These are phyloP conservation scores for Spergularia bocconei DNA, from an alignment of 148 eudicot genomes.

Conservation along the genomic window DNA sequence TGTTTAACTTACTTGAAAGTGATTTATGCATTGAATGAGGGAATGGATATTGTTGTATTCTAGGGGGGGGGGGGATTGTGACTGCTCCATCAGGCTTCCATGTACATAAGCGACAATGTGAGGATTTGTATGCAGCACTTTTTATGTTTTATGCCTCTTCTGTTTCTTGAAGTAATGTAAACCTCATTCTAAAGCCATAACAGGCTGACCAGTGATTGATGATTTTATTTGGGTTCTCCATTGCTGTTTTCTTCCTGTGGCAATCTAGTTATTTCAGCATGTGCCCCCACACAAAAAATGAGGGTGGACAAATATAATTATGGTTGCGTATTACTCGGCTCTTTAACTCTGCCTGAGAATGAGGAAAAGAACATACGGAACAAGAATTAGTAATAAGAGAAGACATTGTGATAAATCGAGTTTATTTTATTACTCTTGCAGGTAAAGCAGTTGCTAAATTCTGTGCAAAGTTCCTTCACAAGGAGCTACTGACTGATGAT, in stretches of 20 bases:
- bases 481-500: conserved; percentile 57
- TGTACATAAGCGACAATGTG: too few species aligned
- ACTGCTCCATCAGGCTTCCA: too few species aligned
- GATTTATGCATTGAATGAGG: too few species aligned
- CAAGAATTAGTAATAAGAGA: background rate
- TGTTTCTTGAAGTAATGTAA: too few species aligned
- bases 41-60: too few species aligned
- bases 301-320: background rate
- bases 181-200: too few species aligned
- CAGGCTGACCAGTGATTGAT: too few species aligned
- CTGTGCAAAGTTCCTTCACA: conserved; percentile 83
- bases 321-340: background rate
- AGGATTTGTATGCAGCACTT: too few species aligned
- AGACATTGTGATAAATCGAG: background rate
- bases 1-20: too few species aligned
- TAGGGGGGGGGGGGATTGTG: too few species aligned
- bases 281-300: background rate
- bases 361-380: background rate
- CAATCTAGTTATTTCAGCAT: background rate
- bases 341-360: background rate
- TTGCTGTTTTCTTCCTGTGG: background rate
- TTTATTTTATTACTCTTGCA: conserved; percentile 29
- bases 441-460: conserved; percentile 75
- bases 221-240: background rate
- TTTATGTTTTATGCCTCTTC: too few species aligned